Conservation (phyloP, 2,329 filamentous ascomycete species). For the Paraphoma sp. region DNA sequence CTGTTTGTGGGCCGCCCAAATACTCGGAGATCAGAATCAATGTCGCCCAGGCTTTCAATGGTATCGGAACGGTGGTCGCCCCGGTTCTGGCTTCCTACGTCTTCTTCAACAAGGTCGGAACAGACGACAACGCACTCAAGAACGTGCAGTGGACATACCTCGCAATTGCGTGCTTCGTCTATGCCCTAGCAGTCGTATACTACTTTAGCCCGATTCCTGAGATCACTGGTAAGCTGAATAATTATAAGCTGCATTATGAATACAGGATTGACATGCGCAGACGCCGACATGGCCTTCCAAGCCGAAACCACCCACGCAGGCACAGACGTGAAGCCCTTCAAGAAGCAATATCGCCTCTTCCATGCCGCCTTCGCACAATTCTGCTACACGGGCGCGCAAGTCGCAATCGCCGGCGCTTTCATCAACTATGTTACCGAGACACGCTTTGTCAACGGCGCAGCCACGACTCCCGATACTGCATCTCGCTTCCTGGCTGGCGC, state of each 20-base stretch:
- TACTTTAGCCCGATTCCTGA: slow-evolving; percentile 62
- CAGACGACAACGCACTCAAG: slow-evolving; percentile 57
- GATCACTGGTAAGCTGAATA: slow-evolving; percentile 53
- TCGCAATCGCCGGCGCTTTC: slow-evolving; percentile 57
- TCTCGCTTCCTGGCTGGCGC: slow-evolving; percentile 76
- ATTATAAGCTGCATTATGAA: background rate
- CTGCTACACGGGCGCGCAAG: slow-evolving; percentile 79
- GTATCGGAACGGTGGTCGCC: slow-evolving; percentile 64
- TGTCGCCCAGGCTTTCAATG: slow-evolving; percentile 65
- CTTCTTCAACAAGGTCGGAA: slow-evolving; percentile 64
- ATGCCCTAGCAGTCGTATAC: slow-evolving; percentile 63
- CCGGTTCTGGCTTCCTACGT: slow-evolving; percentile 67
- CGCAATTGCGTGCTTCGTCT: slow-evolving; percentile 67
- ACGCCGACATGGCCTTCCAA: slow-evolving; percentile 63
- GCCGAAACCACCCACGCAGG: slow-evolving; percentile 46
- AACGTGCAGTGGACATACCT: slow-evolving; percentile 72
- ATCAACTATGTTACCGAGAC: slow-evolving; percentile 60
- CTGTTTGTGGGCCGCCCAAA: slow-evolving; percentile 57
- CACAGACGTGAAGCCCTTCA: slow-evolving; percentile 57
- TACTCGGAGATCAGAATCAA: slow-evolving; percentile 67
- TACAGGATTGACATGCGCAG: slow-evolving; percentile 7
- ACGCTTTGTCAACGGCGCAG: slow-evolving; percentile 14
- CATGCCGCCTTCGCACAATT: slow-evolving; percentile 79
- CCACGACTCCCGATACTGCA: slow-evolving; percentile 58
- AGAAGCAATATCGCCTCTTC: slow-evolving; percentile 73